These are phyloP conservation scores for Auriscalpium orientale DNA, from an alignment of 768 basidiomycete species.

Conservation along the genomic window DNA sequence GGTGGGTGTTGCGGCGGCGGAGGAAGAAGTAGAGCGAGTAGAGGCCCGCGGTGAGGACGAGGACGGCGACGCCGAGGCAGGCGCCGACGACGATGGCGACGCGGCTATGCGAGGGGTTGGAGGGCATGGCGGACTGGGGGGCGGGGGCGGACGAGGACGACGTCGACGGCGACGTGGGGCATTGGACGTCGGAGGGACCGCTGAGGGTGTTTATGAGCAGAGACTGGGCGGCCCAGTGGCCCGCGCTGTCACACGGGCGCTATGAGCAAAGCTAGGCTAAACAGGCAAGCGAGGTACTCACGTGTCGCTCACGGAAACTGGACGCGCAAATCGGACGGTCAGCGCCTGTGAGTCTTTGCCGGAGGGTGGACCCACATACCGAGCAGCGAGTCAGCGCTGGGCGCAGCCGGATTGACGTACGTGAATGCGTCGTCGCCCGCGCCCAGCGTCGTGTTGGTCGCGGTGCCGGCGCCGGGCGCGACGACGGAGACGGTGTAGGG, in stretches of 20 bases:
- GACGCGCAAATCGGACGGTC: neutral
- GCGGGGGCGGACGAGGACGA: neutral
- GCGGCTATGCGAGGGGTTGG: slow-evolving; percentile 7
- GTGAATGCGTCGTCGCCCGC: slow-evolving; percentile 31
- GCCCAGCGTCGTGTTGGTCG: slow-evolving; percentile 35
- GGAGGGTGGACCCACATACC: too few relatives aligned
- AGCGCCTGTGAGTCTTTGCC: too few relatives aligned
- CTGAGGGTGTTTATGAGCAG: slow-evolving; percentile 11
- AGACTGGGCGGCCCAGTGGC: slow-evolving; percentile 26
- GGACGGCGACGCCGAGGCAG: slow-evolving; percentile 22
- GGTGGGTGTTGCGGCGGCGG: slow-evolving; percentile 11
- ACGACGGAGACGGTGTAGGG: slow-evolving; percentile 39
- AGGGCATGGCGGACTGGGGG: slow-evolving; percentile 18
- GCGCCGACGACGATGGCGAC: slow-evolving; percentile 25
- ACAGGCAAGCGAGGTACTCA: slow-evolving; percentile 23
- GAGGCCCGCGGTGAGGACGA: slow-evolving; percentile 21
- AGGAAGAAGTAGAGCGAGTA: slow-evolving; percentile 15
- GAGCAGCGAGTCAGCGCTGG: slow-evolving; percentile 15
- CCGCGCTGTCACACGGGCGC: slow-evolving; percentile 25
- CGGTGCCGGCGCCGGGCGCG: slow-evolving; percentile 26
- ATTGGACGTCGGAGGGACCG: neutral
- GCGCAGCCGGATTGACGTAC: slow-evolving; percentile 35
- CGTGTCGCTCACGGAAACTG: slow-evolving; percentile 36
- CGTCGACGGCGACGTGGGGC: neutral
- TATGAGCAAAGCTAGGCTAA: neutral